These are phyloP conservation scores for Clarireedia homoeocarpa DNA, from an alignment of 2,329 filamentous ascomycete genomes.

Conservation along the genomic window DNA sequence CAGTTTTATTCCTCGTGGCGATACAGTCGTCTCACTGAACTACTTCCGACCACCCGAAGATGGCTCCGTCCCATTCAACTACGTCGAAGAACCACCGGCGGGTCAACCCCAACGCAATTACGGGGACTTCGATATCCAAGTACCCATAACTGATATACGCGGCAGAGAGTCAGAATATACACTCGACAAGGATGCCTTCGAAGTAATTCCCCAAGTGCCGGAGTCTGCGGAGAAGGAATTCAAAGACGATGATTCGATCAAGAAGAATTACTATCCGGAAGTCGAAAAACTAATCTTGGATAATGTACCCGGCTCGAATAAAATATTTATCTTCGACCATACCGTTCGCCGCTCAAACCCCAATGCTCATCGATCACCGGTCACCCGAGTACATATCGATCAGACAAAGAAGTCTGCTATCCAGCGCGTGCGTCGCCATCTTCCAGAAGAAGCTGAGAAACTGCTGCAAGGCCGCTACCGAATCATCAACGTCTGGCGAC, in stretches of 20 bases:
- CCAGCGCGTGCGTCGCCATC: slow-evolving; percentile 62
- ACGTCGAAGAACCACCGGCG: slow-evolving; percentile 37
- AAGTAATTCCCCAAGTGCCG: slow-evolving; percentile 50
- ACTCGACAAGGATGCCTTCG: slow-evolving; percentile 70
- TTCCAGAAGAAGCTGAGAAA: slow-evolving; percentile 54
- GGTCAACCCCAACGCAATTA: slow-evolving; percentile 26
- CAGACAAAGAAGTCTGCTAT: slow-evolving; percentile 62
- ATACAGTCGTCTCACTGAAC: slow-evolving; percentile 40
- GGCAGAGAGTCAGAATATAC: slow-evolving; percentile 57
- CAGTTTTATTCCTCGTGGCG: slow-evolving; percentile 39
- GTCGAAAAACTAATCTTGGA: slow-evolving; percentile 64
- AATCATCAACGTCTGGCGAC: slow-evolving; percentile 77
- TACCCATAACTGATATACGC: slow-evolving; percentile 62
- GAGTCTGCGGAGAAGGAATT: slow-evolving; percentile 54
- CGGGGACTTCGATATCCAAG: slow-evolving; percentile 22
- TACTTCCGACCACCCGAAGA: slow-evolving; percentile 50
- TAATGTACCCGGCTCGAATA: slow-evolving; percentile 56
- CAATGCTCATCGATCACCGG: slow-evolving; percentile 56
- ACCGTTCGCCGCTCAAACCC: slow-evolving; percentile 66
- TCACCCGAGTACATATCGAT: slow-evolving; percentile 72
- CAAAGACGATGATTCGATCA: slow-evolving; percentile 60
- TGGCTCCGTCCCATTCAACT: slow-evolving; percentile 46
- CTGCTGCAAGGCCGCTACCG: slow-evolving; percentile 64
- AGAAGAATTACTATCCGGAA: slow-evolving; percentile 74
- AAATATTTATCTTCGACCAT: slow-evolving; percentile 77